phyloP scores from a whole-genome alignment of 1,139 yeast species.

The Komagataea norvegica region DNA sequence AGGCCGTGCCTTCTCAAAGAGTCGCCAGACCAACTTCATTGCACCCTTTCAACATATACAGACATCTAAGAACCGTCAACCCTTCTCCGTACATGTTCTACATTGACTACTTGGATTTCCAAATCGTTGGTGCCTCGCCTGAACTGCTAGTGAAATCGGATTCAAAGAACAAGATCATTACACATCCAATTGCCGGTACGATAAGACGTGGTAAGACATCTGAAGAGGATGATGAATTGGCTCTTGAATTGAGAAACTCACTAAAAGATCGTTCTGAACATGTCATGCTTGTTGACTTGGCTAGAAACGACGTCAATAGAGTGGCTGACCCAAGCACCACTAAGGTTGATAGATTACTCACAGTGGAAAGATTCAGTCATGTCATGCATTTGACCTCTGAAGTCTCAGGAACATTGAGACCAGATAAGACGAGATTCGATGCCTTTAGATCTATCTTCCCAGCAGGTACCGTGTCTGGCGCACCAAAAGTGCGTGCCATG shows the following conservation, averaged over 20 bases:
- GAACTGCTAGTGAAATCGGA: conserved; percentile 87
- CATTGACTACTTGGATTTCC: conserved; percentile 87
- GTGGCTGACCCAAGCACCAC: conserved; percentile 87
- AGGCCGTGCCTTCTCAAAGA: conserved; percentile 96
- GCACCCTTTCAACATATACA: conserved; percentile 94
- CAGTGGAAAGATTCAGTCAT: conserved; percentile 93
- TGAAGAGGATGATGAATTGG: conserved; percentile 86
- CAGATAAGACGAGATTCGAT: conserved; percentile 84
- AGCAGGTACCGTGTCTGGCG: conserved; percentile 98
- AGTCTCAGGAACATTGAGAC: conserved; percentile 84
- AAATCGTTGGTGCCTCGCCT: conserved; percentile 95
- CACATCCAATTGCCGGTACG: conserved; percentile 98
- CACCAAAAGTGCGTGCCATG: conserved; percentile 97
- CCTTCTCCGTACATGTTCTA: conserved; percentile 96
- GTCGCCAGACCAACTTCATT: conserved; percentile 91
- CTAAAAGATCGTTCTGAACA: conserved; percentile 95
- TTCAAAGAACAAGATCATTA: conserved; percentile 62
- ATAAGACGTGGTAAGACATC: conserved; percentile 83
- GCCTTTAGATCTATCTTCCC: conserved; percentile 97
- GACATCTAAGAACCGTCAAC: conserved; percentile 90
- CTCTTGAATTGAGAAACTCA: conserved; percentile 68
- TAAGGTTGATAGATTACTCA: conserved; percentile 78
- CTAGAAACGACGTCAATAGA: conserved; percentile 91
- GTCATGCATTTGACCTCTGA: conserved; percentile 95
- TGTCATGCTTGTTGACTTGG: conserved; percentile 95